Evolutionary conservation across 2,329 filamentous ascomycete genomes (phyloP), one percentile per base, ranked within the genome.

Genomic region (Pestalotiopsis sp.): DNA sequence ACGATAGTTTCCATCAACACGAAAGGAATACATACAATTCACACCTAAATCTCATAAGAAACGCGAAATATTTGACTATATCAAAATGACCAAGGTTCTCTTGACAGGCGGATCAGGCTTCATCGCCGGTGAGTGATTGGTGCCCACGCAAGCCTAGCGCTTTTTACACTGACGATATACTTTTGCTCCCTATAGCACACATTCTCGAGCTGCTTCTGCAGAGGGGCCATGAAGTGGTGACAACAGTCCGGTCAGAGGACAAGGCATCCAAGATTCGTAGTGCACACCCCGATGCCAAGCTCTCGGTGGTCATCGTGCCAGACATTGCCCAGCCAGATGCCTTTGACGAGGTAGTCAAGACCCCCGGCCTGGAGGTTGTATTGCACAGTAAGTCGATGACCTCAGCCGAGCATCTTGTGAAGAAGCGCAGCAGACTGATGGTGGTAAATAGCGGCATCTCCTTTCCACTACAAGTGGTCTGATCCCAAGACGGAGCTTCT

Each of bases 321-420:
- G 93, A 97, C 76, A 92, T 97, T 73, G 92, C 93, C 3, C 80
- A 90, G 75, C 86, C 89, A 58, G 86, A 86, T 67, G 93, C 94
- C 68, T 97, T 97, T 77, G 90, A 93, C 74, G 84, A 90, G 73
- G 88, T 87, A 1, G 82, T 86, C 39, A 71, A 82, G 77, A 81
- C 77, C 3, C 83, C 85, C 1, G 84, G 82, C 31, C 78, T 90
- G 66, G 84, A 87, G 68, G 85, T 85, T 63, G 87, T 90, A 52
- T 80, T 90, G 66, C 88, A 91, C 80, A 89, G 68, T 70, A 41
- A 66, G 68, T 52, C 17, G 25, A 17, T 38, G n/a, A 3, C 45
- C 45, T 14, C 13, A 25, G 4, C 9, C 57, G 13, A 14, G 13
- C 14, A 31, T 20, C 23, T 36, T 36, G 31, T 36, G 31, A 36